Evolutionary conservation across 2,329 filamentous ascomycete species (phyloP).

Genomic region (Ascochyta koolunga): DNA sequence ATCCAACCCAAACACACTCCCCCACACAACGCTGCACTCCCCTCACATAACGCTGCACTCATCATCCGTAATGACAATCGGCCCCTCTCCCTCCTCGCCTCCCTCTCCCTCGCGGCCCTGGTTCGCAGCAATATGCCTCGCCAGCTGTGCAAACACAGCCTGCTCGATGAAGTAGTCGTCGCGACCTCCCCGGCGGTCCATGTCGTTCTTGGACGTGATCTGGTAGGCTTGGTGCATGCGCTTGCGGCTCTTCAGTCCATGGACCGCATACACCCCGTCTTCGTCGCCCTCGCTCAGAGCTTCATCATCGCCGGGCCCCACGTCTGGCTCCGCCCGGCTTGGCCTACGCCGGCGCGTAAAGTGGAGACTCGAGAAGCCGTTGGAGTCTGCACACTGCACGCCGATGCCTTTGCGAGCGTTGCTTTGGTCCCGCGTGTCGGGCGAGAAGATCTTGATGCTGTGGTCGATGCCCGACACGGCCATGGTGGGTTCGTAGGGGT

Average conservation of each 20-base stretch:
- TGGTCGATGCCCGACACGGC: slow-evolving; percentile 71
- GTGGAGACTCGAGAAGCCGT: slow-evolving; percentile 49
- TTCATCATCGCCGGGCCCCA: slow-evolving; percentile 10
- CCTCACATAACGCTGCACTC: slow-evolving; percentile 38
- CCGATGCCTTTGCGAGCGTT: slow-evolving; percentile 64
- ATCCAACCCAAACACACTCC: too few species aligned
- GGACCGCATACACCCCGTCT: slow-evolving; percentile 38
- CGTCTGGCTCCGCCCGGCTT: slow-evolving; percentile 10
- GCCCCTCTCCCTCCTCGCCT: slow-evolving; percentile 29
- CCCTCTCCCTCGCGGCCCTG: slow-evolving; percentile 20
- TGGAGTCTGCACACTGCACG: slow-evolving; percentile 57
- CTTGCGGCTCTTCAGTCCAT: slow-evolving; percentile 62
- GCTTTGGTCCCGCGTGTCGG: slow-evolving; percentile 63
- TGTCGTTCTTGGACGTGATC: slow-evolving; percentile 68
- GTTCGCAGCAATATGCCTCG: slow-evolving; percentile 40
- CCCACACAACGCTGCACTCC: too few species aligned
- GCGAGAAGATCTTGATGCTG: slow-evolving; percentile 72
- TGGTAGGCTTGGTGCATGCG: slow-evolving; percentile 65
- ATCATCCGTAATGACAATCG: slow-evolving; percentile 41
- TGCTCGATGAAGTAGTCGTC: slow-evolving; percentile 63
- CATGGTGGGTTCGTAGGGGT: slow-evolving; percentile 71
- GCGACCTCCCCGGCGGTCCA: slow-evolving; percentile 63
- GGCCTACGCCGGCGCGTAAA: slow-evolving; percentile 30
- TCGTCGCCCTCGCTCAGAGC: slow-evolving; percentile 42
- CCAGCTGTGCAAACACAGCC: slow-evolving; percentile 46